Evolutionary conservation across 2,329 filamentous ascomycete genomes (phyloP), one percentile per base, ranked within the genome.

Genomic region (Arachnomyces sp.): DNA sequence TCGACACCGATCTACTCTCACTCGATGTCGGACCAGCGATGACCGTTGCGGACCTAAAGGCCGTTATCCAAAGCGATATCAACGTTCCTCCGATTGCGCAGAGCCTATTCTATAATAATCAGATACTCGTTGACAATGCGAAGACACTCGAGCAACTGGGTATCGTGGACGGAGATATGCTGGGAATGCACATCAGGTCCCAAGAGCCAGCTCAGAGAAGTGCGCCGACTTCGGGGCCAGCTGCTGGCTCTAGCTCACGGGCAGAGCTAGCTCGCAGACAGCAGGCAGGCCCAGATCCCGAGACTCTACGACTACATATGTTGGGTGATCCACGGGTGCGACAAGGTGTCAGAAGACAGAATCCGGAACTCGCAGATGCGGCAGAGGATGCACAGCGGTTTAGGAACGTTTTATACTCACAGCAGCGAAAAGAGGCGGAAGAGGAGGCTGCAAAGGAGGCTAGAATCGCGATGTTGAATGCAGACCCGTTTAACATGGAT

Each of bases 401-500:
- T 61, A 78, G 81, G 28, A 75, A 85, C 46, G 72, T 86, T 30
- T 82, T 84, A 56, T 67, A 74, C 39, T 73, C 78, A 44, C 79
- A 82, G 59, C 75, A 81, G 49, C 74, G 81, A 43, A 73, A 80
- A 42, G 83, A 93, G 54, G 75, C 79, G 37, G 75, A 84, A 42
- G 76, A 81, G 42, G 82, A 89, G 45, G 73, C 75, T 18, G 82
- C 89, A 60, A 82, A 90, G 44, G 80, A 89, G 60, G 80, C 84
- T 39, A 81, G 90, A 60, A 89, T 95, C 52, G 81, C 81, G 46
- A 74, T 84, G 55, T 72, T 96, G 45, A 95, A 96, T 59, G 83
- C 88, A 7, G 92, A 98, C 55, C 89, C 90, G 1, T 95, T 96
- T 66, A 90, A 98, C 58, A 69, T 87, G 17, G 89, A 95, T 49